Conservation (phyloP, 2,329 filamentous ascomycete genomes). For the Fusarium compactum region DNA sequence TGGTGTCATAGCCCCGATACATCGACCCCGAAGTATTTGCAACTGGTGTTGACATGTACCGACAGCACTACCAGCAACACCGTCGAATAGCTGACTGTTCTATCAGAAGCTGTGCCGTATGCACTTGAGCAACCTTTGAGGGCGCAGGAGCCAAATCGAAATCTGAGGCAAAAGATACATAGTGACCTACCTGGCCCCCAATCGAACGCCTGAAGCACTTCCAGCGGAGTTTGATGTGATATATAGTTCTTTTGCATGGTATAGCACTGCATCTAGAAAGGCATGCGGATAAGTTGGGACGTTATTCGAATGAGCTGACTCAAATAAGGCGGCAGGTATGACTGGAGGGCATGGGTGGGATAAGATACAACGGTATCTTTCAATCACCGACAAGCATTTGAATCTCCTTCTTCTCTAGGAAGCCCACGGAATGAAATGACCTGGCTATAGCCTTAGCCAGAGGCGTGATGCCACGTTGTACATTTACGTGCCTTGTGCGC, state of each 20-base stretch:
- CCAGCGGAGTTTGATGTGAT: conserved; percentile 35
- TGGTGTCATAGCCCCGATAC: neutral
- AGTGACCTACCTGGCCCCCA: conserved; percentile 3
- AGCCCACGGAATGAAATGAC: conserved; percentile 33
- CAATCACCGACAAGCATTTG: conserved; percentile 10
- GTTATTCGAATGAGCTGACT: conserved; percentile 11
- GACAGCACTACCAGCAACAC: neutral
- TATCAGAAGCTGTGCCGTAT: neutral
- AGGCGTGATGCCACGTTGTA: conserved; percentile 47
- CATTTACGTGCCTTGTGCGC: conserved; percentile 35
- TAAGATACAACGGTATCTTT: conserved; percentile 26
- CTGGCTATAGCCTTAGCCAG: conserved; percentile 27
- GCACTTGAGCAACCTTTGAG: neutral
- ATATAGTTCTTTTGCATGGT: conserved; percentile 30
- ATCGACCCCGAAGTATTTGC: neutral
- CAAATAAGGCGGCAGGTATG: conserved; percentile 38
- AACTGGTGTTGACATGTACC: neutral
- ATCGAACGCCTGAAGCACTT: conserved; percentile 4
- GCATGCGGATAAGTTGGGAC: conserved; percentile 19
- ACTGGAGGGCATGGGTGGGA: conserved; percentile 33
- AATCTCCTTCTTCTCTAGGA: conserved; percentile 25
- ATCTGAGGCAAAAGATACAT: conserved; percentile 4
- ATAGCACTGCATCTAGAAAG: conserved; percentile 14
- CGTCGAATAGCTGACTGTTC: neutral
- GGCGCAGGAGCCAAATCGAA: neutral